A percentile compares a stretch with the other conserved stretches of the same genome.
Conservation (phyloP, 2,329 filamentous ascomycete genomes). For the Fusarium sp. region DNA sequence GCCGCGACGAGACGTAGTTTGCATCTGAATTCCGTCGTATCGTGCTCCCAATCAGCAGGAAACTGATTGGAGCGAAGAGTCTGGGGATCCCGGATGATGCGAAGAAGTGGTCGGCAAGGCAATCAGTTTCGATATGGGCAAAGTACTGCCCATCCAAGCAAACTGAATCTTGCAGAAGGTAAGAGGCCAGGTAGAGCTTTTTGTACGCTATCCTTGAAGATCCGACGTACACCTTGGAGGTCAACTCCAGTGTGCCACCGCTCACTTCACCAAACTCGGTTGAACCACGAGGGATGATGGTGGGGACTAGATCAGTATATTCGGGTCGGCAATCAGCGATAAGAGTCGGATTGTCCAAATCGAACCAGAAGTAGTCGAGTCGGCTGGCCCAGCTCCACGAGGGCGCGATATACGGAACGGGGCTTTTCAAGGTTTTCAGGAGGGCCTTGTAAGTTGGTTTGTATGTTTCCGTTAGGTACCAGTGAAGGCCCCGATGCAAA, state of each 20-base stretch:
- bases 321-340: neutral
- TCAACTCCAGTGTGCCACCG: neutral
- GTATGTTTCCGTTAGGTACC: neutral
- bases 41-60: neutral
- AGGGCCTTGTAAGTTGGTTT: neutral
- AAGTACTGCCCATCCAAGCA: neutral
- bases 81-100: neutral
- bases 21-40: neutral
- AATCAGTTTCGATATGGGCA: neutral
- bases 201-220: neutral
- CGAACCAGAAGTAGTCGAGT: neutral
- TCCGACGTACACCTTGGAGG: neutral
- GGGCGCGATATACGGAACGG: neutral
- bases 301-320: neutral
- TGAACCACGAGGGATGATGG: neutral
- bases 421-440: neutral
- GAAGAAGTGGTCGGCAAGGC: neutral
- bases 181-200: neutral
- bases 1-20: neutral
- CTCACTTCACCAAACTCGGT: neutral
- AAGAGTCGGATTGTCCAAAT: neutral
- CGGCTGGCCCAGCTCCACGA: neutral
- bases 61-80: neutral
- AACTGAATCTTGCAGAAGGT: neutral
- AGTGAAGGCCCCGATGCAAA: neutral